Evolutionary conservation across 2,329 filamentous ascomycete genomes (phyloP).

Genomic region (Calonectria naviculata): DNA sequence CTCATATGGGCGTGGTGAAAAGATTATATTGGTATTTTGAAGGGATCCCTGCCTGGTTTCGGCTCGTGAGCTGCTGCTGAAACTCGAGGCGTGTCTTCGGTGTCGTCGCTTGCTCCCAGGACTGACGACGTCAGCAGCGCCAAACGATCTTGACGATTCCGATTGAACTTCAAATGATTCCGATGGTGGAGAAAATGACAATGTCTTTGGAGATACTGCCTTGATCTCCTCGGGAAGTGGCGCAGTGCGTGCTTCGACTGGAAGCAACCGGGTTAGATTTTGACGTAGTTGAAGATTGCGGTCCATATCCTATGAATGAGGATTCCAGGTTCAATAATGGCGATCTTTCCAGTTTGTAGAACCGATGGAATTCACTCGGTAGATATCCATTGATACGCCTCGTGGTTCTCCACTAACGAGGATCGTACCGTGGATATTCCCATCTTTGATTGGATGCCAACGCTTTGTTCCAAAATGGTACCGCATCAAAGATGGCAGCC

Average conservation of each 20-base stretch:
- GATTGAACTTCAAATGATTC: constrained; percentile 20
- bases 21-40: constrained; percentile 31
- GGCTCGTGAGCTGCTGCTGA: neutral
- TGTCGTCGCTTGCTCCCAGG: constrained; percentile 10
- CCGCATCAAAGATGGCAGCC: constrained; percentile 32
- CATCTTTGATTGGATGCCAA: constrained; percentile 17
- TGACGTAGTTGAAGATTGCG: constrained; percentile 19
- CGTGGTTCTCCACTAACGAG: constrained; percentile 15
- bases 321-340: constrained; percentile 12
- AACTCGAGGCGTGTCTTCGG: constrained; percentile 27
- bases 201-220: constrained; percentile 16
- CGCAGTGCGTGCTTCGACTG: constrained; percentile 33
- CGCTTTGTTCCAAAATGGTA: constrained; percentile 34
- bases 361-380: constrained; percentile 13
- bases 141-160: constrained; percentile 12
- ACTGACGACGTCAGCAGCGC: neutral
- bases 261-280: constrained; percentile 22
- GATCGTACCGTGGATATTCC: constrained; percentile 16
- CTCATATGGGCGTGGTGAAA: constrained; percentile 53
- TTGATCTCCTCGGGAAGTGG: constrained; percentile 29
- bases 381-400: constrained; percentile 27
- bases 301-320: constrained; percentile 26
- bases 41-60: constrained; percentile 14
- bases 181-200: constrained; percentile 16
- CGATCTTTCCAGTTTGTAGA: neutral